phyloP scores from a whole-genome alignment of 495 filamentous ascomycete species.

The Aspergillus carlsbadensis region DNA sequence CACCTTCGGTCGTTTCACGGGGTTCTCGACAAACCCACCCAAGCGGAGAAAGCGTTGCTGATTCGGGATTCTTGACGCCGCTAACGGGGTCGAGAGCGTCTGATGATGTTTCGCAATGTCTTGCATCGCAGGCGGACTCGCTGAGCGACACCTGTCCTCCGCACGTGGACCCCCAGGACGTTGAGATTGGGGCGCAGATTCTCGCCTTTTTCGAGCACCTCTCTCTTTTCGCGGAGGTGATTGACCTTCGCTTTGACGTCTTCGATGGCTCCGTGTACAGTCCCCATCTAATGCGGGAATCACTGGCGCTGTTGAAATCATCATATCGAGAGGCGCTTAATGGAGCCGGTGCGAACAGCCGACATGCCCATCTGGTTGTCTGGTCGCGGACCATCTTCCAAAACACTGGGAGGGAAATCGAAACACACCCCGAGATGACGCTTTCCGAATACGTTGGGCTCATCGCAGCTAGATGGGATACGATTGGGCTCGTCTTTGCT shows the following conservation, averaged over 20 bases:
- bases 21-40: too few relatives aligned
- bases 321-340: neutral
- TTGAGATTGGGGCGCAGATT: constrained; percentile 25
- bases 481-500: constrained; percentile 24
- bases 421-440: constrained; percentile 17
- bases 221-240: constrained; percentile 22
- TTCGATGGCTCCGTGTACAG: constrained; percentile 24
- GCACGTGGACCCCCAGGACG: constrained; percentile 16
- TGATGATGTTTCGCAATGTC: too few relatives aligned
- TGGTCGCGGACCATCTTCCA: constrained; percentile 25
- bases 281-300: neutral
- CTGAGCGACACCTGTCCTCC: neutral
- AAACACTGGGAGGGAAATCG: constrained; percentile 16
- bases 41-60: too few relatives aligned
- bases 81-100: too few relatives aligned
- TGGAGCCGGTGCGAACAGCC: constrained; percentile 4
- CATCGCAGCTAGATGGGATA: constrained; percentile 25
- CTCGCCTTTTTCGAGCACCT: constrained; percentile 23
- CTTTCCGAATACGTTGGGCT: constrained; percentile 19
- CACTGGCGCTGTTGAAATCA: neutral
- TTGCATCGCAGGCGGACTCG: too few relatives aligned
- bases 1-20: too few relatives aligned
- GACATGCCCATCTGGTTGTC: constrained; percentile 7
- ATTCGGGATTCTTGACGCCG: too few relatives aligned
- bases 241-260: constrained; percentile 19